A percentile compares a stretch with the other conserved stretches of the same genome.
These are phyloP conservation scores for Phytophthora multivora DNA, from an alignment of 352 stramenopile species.

Conservation along the genomic window DNA sequence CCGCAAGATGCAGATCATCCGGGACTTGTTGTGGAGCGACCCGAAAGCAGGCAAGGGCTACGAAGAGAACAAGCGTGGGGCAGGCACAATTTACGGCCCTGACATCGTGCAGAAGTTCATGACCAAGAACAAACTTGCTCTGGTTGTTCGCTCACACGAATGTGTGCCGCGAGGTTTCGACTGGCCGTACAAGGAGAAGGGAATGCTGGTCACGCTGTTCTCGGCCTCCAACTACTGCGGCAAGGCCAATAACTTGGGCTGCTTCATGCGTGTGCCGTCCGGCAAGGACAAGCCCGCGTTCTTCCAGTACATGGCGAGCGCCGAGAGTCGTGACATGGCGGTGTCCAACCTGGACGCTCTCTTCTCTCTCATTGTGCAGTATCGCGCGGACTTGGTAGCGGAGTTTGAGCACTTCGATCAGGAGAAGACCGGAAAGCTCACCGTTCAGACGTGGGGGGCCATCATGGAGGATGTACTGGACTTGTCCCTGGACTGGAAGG, in stretches of 20 bases:
- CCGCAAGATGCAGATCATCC: slow-evolving; percentile 74
- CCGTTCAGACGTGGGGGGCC: slow-evolving; percentile 53
- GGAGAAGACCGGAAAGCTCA: slow-evolving; percentile 45
- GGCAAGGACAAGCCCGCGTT: slow-evolving; percentile 79
- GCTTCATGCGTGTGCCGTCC: slow-evolving; percentile 83
- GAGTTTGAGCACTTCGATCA: slow-evolving; percentile 68
- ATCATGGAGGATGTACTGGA: slow-evolving; percentile 86
- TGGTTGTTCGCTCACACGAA: slow-evolving; percentile 88
- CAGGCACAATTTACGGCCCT: slow-evolving; percentile 75
- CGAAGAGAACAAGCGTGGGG: slow-evolving; percentile 83
- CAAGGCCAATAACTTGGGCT: slow-evolving; percentile 85
- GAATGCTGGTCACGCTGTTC: slow-evolving; percentile 88
- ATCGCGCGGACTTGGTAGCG: slow-evolving; percentile 62
- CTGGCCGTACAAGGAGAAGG: slow-evolving; percentile 81
- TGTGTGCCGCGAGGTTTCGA: slow-evolving; percentile 82
- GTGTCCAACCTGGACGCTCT: slow-evolving; percentile 83
- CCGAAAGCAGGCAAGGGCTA: slow-evolving; percentile 66
- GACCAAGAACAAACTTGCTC: slow-evolving; percentile 80
- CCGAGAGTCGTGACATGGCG: slow-evolving; percentile 79
- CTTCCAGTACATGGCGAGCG: slow-evolving; percentile 89
- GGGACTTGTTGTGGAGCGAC: slow-evolving; percentile 86
- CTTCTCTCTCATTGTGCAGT: slow-evolving; percentile 86
- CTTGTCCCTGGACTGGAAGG: slow-evolving; percentile 78
- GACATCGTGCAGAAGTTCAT: slow-evolving; percentile 88
- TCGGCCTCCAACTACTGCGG: slow-evolving; percentile 89